Percentiles rank a stretch among this genome's conserved stretches.
Conservation (phyloP, 2,329 filamentous ascomycete genomes). For the Fragosphaeria purpurea region DNA sequence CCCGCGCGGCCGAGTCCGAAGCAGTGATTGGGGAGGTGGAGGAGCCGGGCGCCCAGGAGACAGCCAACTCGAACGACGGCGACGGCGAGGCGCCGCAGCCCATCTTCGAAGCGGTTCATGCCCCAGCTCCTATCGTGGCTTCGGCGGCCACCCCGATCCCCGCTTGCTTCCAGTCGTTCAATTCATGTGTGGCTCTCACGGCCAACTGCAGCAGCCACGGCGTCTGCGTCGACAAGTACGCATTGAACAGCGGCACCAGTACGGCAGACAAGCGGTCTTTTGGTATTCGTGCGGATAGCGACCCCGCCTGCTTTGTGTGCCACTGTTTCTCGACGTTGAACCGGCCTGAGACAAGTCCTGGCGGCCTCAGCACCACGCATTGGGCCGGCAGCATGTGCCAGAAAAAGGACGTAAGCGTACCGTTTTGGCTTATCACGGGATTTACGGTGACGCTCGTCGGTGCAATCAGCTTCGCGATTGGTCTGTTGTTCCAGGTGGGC, state of each 20-base stretch:
- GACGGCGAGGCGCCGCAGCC: slow-evolving; percentile 11
- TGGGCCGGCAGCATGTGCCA: slow-evolving; percentile 85
- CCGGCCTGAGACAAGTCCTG: slow-evolving; percentile 22
- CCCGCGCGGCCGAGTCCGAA: slow-evolving; percentile 34
- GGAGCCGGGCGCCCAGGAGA: not conserved
- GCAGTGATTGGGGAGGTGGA: slow-evolving; percentile 29
- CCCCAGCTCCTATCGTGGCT: slow-evolving; percentile 3
- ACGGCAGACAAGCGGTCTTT: slow-evolving; percentile 18
- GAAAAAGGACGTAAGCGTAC: slow-evolving; percentile 80
- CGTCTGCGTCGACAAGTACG: slow-evolving; percentile 58
- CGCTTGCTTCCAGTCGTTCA: slow-evolving; percentile 62
- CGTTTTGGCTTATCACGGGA: slow-evolving; percentile 78
- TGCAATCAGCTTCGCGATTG: slow-evolving; percentile 60
- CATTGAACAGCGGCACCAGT: slow-evolving; percentile 27
- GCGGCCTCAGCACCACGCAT: slow-evolving; percentile 42
- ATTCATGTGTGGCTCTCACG: slow-evolving; percentile 60
- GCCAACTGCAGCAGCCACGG: slow-evolving; percentile 78
- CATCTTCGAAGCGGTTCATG: slow-evolving; percentile 15
- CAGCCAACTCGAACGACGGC: slow-evolving; percentile 4
- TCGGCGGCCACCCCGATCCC: slow-evolving; percentile 41
- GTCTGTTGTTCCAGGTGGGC: slow-evolving; percentile 73
- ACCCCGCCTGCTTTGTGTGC: slow-evolving; percentile 61
- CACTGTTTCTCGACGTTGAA: slow-evolving; percentile 52
- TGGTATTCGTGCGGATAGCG: not conserved
- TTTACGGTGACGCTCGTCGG: slow-evolving; percentile 62